Conservation (phyloP, 345 rosid species). For the Brassica napus region DNA sequence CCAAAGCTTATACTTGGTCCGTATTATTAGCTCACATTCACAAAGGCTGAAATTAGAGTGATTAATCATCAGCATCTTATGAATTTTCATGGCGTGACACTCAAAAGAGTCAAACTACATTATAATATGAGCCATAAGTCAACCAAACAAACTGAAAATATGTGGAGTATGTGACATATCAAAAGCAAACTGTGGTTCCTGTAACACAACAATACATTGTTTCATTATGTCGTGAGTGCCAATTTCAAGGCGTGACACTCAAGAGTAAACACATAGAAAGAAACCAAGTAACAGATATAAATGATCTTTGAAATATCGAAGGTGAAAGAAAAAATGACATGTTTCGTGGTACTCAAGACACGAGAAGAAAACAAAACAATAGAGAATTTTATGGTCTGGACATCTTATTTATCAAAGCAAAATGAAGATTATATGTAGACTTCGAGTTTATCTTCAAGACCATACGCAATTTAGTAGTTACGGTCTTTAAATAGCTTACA, state of each 20-base stretch:
- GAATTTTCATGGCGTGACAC: not conserved
- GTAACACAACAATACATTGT: not conserved
- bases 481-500: not conserved
- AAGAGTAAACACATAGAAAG: not conserved
- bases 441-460: not conserved
- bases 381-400: not conserved
- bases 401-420: not conserved
- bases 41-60: not conserved
- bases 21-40: not conserved
- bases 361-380: not conserved
- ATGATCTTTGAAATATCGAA: not conserved
- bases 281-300: not conserved
- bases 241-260: not conserved
- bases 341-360: too few relatives aligned
- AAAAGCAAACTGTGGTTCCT: not conserved
- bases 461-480: not conserved
- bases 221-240: not conserved
- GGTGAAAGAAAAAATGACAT: too few relatives aligned
- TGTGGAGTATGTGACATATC: not conserved
- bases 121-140: too few relatives aligned
- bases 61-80: not conserved
- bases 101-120: too few relatives aligned
- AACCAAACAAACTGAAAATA: not conserved
- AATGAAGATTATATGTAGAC: not conserved
- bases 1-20: not conserved